Evolutionary conservation across 2,329 filamentous ascomycete species (phyloP).

Genomic region (Pseudogymnoascus sp.): DNA sequence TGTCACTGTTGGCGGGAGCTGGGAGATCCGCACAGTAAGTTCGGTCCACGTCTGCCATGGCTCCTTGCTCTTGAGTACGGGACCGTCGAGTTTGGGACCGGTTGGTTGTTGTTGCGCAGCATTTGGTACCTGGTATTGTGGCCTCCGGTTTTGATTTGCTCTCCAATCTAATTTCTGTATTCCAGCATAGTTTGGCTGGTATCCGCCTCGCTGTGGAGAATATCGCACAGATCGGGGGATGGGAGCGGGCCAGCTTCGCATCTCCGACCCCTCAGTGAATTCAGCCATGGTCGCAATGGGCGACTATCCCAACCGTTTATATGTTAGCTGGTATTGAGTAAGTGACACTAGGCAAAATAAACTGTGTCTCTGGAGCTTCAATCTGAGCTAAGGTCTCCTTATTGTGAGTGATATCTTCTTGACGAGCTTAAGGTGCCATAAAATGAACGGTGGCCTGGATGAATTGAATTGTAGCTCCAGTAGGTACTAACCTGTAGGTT

Average conservation of each 20-base stretch:
- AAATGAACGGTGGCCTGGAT: too few relatives aligned
- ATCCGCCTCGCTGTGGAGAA: background rate
- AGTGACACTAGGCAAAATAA: background rate
- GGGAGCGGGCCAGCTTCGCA: background rate
- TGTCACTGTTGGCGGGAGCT: constrained; percentile 30
- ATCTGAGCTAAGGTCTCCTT: too few relatives aligned
- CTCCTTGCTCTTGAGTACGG: background rate
- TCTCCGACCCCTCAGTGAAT: background rate
- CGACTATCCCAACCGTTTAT: background rate
- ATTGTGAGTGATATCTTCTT: too few relatives aligned
- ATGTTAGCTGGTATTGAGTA: background rate
- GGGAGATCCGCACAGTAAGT: constrained; percentile 16
- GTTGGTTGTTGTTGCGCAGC: background rate
- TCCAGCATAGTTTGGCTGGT: background rate
- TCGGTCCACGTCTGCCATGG: constrained; percentile 31
- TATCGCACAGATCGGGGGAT: background rate
- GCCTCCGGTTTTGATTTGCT: background rate
- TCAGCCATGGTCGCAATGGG: background rate
- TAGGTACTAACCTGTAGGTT: background rate
- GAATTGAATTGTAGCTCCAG: too few relatives aligned
- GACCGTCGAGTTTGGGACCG: background rate
- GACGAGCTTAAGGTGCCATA: too few relatives aligned
- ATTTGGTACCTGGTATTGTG: background rate
- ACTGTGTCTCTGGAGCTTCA: background rate
- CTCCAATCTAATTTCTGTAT: background rate